Base-by-base conservation (phyloP, 1,139 yeast species). In the Martiniozyma asiatica region DNA sequence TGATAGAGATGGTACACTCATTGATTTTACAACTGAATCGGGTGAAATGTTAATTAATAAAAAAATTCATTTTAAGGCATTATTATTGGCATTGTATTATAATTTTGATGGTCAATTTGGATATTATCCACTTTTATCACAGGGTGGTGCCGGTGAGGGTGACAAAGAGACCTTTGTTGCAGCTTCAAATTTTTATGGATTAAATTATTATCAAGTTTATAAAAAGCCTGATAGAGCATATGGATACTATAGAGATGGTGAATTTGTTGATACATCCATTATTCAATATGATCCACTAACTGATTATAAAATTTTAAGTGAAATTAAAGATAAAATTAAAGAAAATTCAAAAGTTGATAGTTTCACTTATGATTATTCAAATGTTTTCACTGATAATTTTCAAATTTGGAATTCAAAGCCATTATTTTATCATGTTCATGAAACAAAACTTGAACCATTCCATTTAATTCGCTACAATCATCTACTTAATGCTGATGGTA, bases 141-240 rank as follows among this genome's bases (percentile, higher is more conserved):
- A 69, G 49, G 74, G 74, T 34, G 68, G 73, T 14, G 71, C 74
- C 9, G 76, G 76, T 29, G 71, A 70, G 48, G 77, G 78, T 40
- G 77, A 71, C 46, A 73, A 73, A 43, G 80, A 73, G 43, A 73
- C 79, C 1, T 71, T 72, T 42, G 63, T 72, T 31, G 75, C 78
- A 2, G 78, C 79, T 4, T 72, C 79, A 18, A 65, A 66, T 38
- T 68, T 61, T 26, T 56, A 68, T 35, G 49, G 53, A 1, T 58
- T 63, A 36, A 65, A 72, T 4, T 72, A 60, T 44, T 72, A 70
- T 47, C 78, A 73, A 48, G 75, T 72, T 15, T 58, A 60, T 36
- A 52, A 51, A 35, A 46, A 43, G 37, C 44, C 51, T 8, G 56
- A 51, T 33, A 36, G 50, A 28, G 49, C 53, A 6, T 47, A 41